Evolutionary conservation across 495 filamentous ascomycete genomes (phyloP).

Genomic region (Lophiostoma macrostomum): DNA sequence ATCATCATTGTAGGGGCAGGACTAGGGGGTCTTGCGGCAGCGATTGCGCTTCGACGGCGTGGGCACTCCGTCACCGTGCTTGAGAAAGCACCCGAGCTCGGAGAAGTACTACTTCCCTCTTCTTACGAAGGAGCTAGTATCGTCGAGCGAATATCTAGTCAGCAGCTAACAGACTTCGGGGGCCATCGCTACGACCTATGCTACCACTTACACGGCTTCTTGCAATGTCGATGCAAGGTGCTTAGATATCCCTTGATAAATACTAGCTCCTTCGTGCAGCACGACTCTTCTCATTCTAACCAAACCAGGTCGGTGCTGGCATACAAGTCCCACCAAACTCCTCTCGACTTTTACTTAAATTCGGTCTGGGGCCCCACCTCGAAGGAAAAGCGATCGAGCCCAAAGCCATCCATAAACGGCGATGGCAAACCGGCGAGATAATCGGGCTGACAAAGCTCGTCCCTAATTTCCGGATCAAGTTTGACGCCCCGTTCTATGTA

Average conservation of each 20-base stretch:
- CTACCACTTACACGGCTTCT: too few relatives aligned
- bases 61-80: conserved; percentile 51
- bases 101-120: conserved; percentile 39
- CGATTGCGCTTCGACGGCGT: conserved; percentile 46
- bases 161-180: too few relatives aligned
- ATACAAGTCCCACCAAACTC: conserved; percentile 35
- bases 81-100: conserved; percentile 46
- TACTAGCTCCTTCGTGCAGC: too few relatives aligned
- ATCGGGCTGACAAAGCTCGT: conserved; percentile 44
- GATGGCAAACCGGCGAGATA: conserved; percentile 45
- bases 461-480: conserved; percentile 41
- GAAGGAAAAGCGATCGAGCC: conserved; percentile 39
- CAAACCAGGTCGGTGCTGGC: conserved; percentile 30
- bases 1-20: conserved; percentile 53
- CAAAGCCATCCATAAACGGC: conserved; percentile 41
- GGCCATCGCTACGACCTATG: too few relatives aligned
- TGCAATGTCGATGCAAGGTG: too few relatives aligned
- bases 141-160: too few relatives aligned
- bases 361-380: conserved; percentile 43
- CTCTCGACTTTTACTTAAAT: conserved; percentile 33
- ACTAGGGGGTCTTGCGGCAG: conserved; percentile 51
- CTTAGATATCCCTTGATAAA: too few relatives aligned
- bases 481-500: conserved; percentile 44
- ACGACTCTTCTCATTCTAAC: too few relatives aligned
- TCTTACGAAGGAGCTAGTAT: too few relatives aligned